phyloP scores from a whole-genome alignment of 495 filamentous ascomycete genomes.

The Neurospora africana region DNA sequence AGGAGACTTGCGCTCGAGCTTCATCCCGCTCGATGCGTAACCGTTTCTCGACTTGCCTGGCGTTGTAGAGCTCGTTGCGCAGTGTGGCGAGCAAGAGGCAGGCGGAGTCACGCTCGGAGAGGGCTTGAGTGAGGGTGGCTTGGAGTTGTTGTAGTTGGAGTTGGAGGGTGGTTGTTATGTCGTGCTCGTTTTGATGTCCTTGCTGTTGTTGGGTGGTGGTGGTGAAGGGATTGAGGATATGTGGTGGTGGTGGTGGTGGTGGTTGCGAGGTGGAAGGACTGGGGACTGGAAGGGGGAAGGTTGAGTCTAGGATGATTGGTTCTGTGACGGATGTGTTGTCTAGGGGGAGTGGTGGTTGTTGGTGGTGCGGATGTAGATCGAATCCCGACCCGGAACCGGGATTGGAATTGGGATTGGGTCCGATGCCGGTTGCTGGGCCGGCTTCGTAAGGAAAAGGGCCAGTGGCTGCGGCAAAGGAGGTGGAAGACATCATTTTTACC shows the following conservation, averaged over 20 bases:
- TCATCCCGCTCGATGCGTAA: constrained; percentile 19
- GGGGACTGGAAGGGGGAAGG: background rate
- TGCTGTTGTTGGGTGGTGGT: background rate
- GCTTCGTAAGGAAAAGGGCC: background rate
- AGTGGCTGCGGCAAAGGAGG: background rate
- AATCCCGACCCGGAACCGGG: background rate
- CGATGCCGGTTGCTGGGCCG: background rate
- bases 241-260: too few relatives aligned
- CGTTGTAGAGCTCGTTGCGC: constrained; percentile 20
- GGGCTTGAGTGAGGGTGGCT: background rate
- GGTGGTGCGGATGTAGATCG: background rate
- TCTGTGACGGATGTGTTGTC: background rate
- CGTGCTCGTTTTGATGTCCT: background rate
- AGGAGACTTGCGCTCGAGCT: constrained; percentile 9
- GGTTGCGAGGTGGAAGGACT: background rate
- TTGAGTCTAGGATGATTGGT: background rate
- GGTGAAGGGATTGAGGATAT: background rate
- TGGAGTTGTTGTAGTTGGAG: background rate
- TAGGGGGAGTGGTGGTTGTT: background rate
- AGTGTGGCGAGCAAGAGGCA: constrained; percentile 12
- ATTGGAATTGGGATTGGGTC: background rate
- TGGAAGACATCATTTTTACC: background rate
- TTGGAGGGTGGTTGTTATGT: background rate
- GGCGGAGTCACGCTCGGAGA: constrained; percentile 14
- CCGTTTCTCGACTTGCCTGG: constrained; percentile 15